phyloP scores from a whole-genome alignment of 139 green algal genomes.

The Tetratostichococcus sp. region DNA sequence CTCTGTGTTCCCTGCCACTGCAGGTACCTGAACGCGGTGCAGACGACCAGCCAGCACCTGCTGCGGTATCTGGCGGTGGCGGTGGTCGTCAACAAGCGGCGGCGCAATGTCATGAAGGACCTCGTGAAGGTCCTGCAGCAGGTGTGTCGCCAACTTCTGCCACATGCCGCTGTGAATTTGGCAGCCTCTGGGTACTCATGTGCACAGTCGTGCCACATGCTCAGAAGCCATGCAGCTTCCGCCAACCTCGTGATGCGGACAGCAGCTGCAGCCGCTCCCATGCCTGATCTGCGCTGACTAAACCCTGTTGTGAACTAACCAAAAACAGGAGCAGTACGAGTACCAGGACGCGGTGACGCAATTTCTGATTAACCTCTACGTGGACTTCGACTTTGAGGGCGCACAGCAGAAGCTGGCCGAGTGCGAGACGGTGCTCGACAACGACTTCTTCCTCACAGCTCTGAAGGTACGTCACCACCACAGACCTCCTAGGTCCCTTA shows the following conservation, averaged over 20 bases:
- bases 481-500: too few relatives aligned
- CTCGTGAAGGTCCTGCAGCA: constrained; percentile 72
- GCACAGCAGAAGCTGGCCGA: constrained; percentile 87
- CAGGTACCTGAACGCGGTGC: constrained; percentile 81
- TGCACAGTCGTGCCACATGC: too few relatives aligned
- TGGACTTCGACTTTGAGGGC: constrained; percentile 95
- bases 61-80: constrained; percentile 89
- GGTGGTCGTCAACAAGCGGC: constrained; percentile 88
- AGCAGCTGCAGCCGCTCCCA: too few relatives aligned
- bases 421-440: constrained; percentile 86
- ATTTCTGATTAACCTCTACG: constrained; percentile 90
- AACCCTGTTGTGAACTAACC: too few relatives aligned
- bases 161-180: too few relatives aligned
- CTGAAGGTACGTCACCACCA: constrained; percentile 46
- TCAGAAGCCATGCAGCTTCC: too few relatives aligned
- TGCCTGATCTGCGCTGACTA: too few relatives aligned
- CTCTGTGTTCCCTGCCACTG: neutral
- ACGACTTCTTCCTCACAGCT: constrained; percentile 91
- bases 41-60: constrained; percentile 88
- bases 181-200: too few relatives aligned
- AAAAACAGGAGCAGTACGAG: constrained; percentile 56
- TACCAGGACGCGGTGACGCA: constrained; percentile 79
- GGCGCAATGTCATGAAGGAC: constrained; percentile 86
- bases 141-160: neutral
- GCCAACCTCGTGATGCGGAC: too few relatives aligned